Base-by-base conservation (phyloP, 2,329 filamentous ascomycete genomes). In the Scedosporium minutisporum region DNA sequence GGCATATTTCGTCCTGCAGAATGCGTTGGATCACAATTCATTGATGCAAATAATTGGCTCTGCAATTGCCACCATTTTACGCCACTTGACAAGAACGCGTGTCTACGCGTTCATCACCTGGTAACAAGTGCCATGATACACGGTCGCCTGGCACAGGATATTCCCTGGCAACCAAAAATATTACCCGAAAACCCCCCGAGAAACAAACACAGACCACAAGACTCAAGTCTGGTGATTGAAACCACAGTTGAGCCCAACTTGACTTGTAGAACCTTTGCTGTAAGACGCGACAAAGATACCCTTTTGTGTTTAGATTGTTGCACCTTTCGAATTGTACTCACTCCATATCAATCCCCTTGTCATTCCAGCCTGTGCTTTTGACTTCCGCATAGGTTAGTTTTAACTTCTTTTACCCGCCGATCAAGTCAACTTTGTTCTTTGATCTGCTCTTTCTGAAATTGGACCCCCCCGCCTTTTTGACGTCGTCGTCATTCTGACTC, bases 181-280 rank as follows among this genome's bases (percentile, higher is more conserved):
- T 61, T 61, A 61, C 18, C 60, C 60, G 60, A 61, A 27, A 25
- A 61, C 21, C 1, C 9, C 16, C 60, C 60, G 60, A 61, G 46
- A 61, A 61, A 61, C 33, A 55, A 61, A 61, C 60, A 61, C 46
- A n/a, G 12, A 23, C 42, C 25, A 29, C 59, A 51, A 27, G 41
- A 38, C 58, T 29, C 9, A 3, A 27, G 42, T 23, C 25, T 57
- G 58, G 38, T 27, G 58, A 61, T 61, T 16, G 38, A 18, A 16
- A 38, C 41, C 42, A 27, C 27, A 58, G 27, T 58, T 9, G 21
- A 55, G 51, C 55, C 51, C 51, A 57, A 29, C 51, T 23, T 27
- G 12, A 23, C 14, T 23, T 57, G 18, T 23, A 27, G 18, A 27
- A 18, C 14, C 16, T 41, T 41, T 41, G 7, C 21, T 21, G 21